phyloP scores from a whole-genome alignment of 148 eudicot genomes.

The Polygonum aviculare region DNA sequence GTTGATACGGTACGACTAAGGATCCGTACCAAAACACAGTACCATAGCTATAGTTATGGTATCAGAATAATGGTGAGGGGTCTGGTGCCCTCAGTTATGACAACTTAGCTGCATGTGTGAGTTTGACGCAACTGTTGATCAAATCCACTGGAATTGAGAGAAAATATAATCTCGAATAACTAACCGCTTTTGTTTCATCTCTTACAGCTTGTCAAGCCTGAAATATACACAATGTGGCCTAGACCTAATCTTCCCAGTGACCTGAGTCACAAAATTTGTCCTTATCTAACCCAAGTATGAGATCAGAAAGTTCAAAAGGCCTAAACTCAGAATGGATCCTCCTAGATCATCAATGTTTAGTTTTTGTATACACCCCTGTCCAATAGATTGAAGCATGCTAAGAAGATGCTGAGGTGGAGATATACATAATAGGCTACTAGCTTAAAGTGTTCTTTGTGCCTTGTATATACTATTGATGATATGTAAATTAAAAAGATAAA shows the following conservation, averaged over 20 bases:
- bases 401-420: neutral
- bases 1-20: too few relatives aligned
- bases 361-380: neutral
- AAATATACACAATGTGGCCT: constrained; percentile 62
- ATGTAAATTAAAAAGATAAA: neutral
- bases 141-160: neutral
- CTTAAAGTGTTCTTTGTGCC: neutral
- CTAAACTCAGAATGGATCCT: neutral
- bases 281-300: neutral
- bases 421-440: neutral
- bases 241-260: constrained; percentile 71
- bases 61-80: too few relatives aligned
- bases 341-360: neutral
- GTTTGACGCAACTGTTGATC: neutral
- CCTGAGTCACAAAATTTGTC: constrained; percentile 35
- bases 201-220: constrained; percentile 67
- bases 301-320: neutral
- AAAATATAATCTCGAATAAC: neutral
- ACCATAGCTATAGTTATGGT: too few relatives aligned
- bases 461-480: neutral
- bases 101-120: neutral
- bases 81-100: too few relatives aligned
- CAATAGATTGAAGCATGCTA: neutral
- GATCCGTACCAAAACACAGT: too few relatives aligned
- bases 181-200: constrained; percentile 57